These are phyloP conservation scores for Wickerhamomyces queroliae DNA, from an alignment of 805 yeast species.

Conservation along the genomic window DNA sequence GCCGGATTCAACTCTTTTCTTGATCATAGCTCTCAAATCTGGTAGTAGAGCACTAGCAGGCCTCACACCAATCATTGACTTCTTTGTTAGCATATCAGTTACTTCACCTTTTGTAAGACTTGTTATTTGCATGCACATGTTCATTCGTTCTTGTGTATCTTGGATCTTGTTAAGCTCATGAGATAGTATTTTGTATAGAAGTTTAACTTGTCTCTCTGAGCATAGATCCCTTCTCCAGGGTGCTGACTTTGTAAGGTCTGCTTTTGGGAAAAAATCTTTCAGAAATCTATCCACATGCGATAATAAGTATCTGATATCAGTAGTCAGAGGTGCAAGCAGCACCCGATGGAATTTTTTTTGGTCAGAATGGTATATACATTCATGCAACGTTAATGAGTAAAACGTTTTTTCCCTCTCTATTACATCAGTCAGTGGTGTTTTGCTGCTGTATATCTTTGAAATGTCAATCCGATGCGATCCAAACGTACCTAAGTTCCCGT, in stretches of 20 bases:
- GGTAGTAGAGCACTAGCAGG: too few relatives aligned
- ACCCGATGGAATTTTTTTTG: neutral
- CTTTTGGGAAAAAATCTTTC: neutral
- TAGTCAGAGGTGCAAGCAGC: neutral
- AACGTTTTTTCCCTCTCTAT: too few relatives aligned
- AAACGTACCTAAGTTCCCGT: constrained; percentile 8
- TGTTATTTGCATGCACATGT: too few relatives aligned
- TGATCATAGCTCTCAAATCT: too few relatives aligned
- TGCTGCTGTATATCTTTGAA: constrained; percentile 3
- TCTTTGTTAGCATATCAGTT: too few relatives aligned
- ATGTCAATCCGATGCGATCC: constrained; percentile 8
- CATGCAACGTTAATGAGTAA: constrained; percentile 2
- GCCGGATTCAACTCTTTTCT: too few relatives aligned
- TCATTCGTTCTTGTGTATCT: too few relatives aligned
- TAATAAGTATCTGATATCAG: neutral
- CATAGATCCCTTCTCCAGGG: neutral
- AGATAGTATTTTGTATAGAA: neutral
- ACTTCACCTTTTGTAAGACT: too few relatives aligned
- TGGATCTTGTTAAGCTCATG: too few relatives aligned
- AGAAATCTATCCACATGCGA: neutral
- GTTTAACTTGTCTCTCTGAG: neutral
- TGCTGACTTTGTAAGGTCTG: neutral
- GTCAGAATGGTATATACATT: neutral
- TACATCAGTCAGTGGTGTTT: too few relatives aligned
- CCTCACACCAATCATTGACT: too few relatives aligned